Evolutionary conservation across 441 rosid genomes (phyloP).

Genomic region (Syzygium malaccense): DNA sequence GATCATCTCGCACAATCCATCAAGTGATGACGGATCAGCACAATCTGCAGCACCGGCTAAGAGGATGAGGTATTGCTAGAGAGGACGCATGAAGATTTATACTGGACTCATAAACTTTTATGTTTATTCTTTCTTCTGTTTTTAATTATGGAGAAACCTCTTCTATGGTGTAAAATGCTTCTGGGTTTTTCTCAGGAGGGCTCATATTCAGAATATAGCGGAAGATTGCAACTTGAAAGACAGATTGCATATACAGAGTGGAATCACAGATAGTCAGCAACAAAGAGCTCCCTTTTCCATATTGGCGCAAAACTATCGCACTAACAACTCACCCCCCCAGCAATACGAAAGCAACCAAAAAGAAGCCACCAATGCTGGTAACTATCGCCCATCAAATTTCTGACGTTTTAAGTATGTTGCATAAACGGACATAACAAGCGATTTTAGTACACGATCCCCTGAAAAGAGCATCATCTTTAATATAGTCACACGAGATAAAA

Average conservation of each 20-base stretch:
- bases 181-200: conserved; percentile 41
- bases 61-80: conserved; percentile 52
- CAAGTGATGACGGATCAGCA: conserved; percentile 27
- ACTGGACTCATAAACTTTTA: neutral
- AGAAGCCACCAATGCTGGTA: conserved; percentile 52
- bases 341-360: conserved; percentile 21
- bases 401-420: neutral
- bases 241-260: conserved; percentile 47
- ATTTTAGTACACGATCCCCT: neutral
- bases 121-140: neutral
- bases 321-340: conserved; percentile 19
- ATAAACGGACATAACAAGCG: neutral
- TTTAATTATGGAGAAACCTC: neutral
- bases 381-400: neutral
- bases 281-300: conserved; percentile 61
- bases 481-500: neutral
- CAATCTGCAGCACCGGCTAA: conserved; percentile 43
- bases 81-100: neutral
- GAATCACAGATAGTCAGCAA: conserved; percentile 36
- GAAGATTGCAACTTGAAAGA: conserved; percentile 34
- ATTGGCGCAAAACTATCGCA: conserved; percentile 44
- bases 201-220: conserved; percentile 43
- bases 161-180: neutral
- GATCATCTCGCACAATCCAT: conserved; percentile 34
- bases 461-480: neutral